These are phyloP conservation scores for Aureobasidium sp. DNA, from an alignment of 2,329 filamentous ascomycete species.

Conservation along the genomic window DNA sequence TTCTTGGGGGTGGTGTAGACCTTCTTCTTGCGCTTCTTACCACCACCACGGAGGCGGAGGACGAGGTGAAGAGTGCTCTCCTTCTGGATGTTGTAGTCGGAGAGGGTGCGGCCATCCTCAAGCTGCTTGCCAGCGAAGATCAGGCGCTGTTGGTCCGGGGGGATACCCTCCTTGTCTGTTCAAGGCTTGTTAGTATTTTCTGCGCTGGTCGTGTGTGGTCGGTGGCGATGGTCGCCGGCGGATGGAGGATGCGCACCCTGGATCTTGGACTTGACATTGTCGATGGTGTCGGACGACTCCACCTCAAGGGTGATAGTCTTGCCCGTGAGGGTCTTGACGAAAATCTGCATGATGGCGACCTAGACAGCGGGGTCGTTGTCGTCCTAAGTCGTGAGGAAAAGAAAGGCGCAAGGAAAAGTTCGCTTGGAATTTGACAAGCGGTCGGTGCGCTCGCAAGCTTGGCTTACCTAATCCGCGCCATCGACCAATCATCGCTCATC, in stretches of 20 bases:
- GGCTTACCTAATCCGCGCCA: neutral
- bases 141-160: slow-evolving; percentile 96
- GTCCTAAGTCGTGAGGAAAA: slow-evolving; percentile 20
- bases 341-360: slow-evolving; percentile 43
- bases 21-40: slow-evolving; percentile 99
- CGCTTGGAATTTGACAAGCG: neutral
- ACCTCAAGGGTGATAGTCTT: slow-evolving; percentile 99
- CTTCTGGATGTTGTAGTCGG: slow-evolving; percentile 99
- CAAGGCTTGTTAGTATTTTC: slow-evolving; percentile 27
- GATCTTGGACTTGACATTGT: slow-evolving; percentile 99
- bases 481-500: neutral
- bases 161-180: slow-evolving; percentile 99
- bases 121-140: slow-evolving; percentile 99
- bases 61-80: slow-evolving; percentile 98
- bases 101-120: slow-evolving; percentile 97
- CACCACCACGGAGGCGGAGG: slow-evolving; percentile 95
- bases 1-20: slow-evolving; percentile 99
- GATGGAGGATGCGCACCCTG: slow-evolving; percentile 46
- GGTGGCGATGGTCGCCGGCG: slow-evolving; percentile 8
- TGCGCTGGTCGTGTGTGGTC: neutral
- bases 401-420: neutral
- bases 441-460: neutral
- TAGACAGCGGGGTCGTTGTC: slow-evolving; percentile 16
- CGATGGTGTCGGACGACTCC: slow-evolving; percentile 98
- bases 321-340: slow-evolving; percentile 95